Evolutionary conservation across 2,329 filamentous ascomycete genomes (phyloP).

Genomic region (Pseudogymnoascus verrucosus): DNA sequence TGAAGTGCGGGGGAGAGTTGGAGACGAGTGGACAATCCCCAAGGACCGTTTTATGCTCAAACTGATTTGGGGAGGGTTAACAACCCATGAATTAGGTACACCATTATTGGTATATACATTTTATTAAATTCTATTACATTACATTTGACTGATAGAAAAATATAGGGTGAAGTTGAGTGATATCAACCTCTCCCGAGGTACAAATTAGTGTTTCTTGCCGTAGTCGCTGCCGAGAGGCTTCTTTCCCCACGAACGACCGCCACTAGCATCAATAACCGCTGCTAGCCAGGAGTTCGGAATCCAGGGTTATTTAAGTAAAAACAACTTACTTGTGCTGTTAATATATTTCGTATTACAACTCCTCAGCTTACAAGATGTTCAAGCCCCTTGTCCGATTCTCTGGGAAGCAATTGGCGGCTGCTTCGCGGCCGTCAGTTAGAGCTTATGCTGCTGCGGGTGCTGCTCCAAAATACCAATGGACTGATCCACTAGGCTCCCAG

Average conservation of each 20-base stretch:
- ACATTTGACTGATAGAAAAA: too few species aligned
- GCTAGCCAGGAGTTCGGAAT: background rate
- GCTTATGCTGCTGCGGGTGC: constrained; percentile 24
- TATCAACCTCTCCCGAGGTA: background rate
- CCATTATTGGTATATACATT: background rate
- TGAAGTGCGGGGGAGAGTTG: background rate
- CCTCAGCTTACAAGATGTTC: constrained; percentile 21
- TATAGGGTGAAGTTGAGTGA: background rate
- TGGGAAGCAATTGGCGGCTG: constrained; percentile 19
- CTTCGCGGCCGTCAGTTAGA: constrained; percentile 13
- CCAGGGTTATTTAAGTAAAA: background rate
- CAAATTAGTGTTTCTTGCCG: constrained; percentile 1
- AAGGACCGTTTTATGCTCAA: background rate
- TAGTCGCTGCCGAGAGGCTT: background rate
- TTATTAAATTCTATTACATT: background rate
- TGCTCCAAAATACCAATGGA: constrained; percentile 66
- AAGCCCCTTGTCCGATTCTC: constrained; percentile 21
- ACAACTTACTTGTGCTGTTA: background rate
- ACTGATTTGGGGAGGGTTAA: background rate
- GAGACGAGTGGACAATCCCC: background rate
- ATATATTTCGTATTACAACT: background rate
- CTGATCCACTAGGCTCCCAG: constrained; percentile 72
- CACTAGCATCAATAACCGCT: background rate
- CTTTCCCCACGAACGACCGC: background rate
- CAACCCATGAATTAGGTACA: background rate